Evolutionary conservation across 805 yeast genomes (phyloP), one percentile per base, ranked within the genome.

Genomic region (Yarrowia deformans): DNA sequence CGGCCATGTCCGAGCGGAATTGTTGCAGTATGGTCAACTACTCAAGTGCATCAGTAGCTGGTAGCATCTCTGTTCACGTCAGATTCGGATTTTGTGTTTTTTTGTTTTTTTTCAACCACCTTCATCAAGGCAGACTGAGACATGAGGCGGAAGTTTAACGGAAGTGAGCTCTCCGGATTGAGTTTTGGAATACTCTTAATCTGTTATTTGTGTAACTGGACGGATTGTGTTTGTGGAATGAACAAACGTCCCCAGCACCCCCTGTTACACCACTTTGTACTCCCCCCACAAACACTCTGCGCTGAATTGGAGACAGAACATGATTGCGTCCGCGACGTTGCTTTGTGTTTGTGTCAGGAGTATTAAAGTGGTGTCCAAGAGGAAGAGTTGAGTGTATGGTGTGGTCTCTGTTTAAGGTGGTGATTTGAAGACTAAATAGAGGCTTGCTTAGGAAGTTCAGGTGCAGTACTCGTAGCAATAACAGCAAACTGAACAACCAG

Each of bases 71-170:
- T n/a, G n/a, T n/a, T n/a, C n/a, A n/a, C n/a, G n/a, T n/a, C n/a
- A 23, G 29, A 23, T 2, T 23, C 29, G 29, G 29, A 23, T 23
- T 23, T 23, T 4, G 29, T 23, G 4, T 23, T 23, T 23, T 40
- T 40, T 46, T 14, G 34, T 7, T 19, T 16, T 45, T 19, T 45
- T 45, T n/a, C 13, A 10, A n/a, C 56, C 40, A 34, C 56, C 19
- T 6, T 29, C 1, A 23, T 4, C 29, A 18, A 32, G 56, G 56
- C 43, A 37, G 29, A 19, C 60, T 54, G 60, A 54, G 60, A 54
- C 60, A 39, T 39, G 34, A 39, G 60, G 60, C 60, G 60, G 60
- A 54, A 54, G 60, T 39, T 32, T 49, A 49, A 32, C 54, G 18
- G 54, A 14, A 14, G 52, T 23, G 29, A 23, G 2, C 29, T 4